phyloP scores from a whole-genome alignment of 2,329 filamentous ascomycete species.

The Penicillium sp. region DNA sequence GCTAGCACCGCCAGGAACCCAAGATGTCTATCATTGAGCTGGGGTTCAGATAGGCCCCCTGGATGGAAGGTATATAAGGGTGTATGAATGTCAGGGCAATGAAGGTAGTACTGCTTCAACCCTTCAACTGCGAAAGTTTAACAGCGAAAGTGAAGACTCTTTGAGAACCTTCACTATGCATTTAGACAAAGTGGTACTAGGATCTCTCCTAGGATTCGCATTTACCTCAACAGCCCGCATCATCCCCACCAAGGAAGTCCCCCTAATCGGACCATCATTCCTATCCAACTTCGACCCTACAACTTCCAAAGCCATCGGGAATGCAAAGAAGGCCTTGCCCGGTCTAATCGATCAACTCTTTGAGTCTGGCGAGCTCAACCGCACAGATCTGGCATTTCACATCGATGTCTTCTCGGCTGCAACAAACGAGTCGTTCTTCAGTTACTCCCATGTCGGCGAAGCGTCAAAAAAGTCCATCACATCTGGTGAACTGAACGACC shows the following conservation, averaged over 20 bases:
- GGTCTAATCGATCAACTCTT: constrained; percentile 6
- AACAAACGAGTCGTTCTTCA: constrained; percentile 11
- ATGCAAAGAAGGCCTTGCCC: constrained; percentile 3
- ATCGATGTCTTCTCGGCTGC: constrained; percentile 15
- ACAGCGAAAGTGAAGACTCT: too few species aligned
- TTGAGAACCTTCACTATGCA: too few species aligned
- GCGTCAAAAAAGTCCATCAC: constrained; percentile 1
- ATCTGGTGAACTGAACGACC: constrained; percentile 8
- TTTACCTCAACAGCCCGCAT: constrained; percentile 4
- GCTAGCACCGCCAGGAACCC: neutral
- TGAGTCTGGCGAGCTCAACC: constrained; percentile 1
- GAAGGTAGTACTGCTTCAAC: too few species aligned
- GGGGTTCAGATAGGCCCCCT: too few species aligned
- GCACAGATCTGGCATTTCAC: constrained; percentile 7
- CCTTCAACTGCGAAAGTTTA: too few species aligned
- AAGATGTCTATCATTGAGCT: neutral
- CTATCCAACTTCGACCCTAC: constrained; percentile 12
- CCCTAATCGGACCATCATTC: constrained; percentile 11
- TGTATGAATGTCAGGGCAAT: too few species aligned
- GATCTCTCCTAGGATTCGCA: neutral
- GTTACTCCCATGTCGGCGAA: constrained; percentile 13
- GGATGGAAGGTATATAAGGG: too few species aligned
- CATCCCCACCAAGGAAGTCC: constrained; percentile 6
- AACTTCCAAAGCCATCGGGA: constrained; percentile 3
- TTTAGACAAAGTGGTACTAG: neutral